Evolutionary conservation across 805 yeast species (phyloP).

Genomic region (Nakazawaea holstii): DNA sequence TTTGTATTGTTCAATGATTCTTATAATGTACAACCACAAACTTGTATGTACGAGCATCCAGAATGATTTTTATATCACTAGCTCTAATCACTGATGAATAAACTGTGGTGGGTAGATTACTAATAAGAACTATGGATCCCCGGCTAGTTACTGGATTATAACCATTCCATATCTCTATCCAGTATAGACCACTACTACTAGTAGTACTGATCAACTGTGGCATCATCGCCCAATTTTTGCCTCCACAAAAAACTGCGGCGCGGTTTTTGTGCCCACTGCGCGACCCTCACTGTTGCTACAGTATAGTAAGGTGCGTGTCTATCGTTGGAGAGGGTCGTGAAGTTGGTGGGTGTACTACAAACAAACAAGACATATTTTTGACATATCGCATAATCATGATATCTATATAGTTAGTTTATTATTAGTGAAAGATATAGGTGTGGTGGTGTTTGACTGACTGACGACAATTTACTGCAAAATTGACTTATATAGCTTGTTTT

Average conservation of each 20-base stretch:
- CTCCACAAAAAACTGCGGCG: background rate
- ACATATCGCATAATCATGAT: background rate
- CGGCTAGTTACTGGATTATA: background rate
- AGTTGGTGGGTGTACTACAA: background rate
- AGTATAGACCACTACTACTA: background rate
- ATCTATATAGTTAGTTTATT: background rate
- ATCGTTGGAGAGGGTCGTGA: background rate
- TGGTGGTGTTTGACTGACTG: too few relatives aligned
- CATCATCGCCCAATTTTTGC: background rate
- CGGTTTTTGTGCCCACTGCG: background rate
- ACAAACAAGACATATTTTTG: too few relatives aligned
- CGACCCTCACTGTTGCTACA: background rate
- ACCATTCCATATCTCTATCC: too few relatives aligned
- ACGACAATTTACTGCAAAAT: too few relatives aligned
- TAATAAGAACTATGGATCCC: background rate
- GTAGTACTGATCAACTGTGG: too few relatives aligned
- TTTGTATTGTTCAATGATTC: too few relatives aligned
- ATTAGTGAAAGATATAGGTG: too few relatives aligned
- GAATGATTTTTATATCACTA: too few relatives aligned
- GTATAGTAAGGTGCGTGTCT: background rate
- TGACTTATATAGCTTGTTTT: conserved; percentile 2
- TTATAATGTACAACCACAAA: too few relatives aligned
- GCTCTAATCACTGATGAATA: too few relatives aligned
- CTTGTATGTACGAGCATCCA: too few relatives aligned
- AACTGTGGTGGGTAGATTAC: too few relatives aligned